Percentiles rank a stretch among this genome's conserved stretches.
Conservation (phyloP, 2,329 filamentous ascomycete species). For the Chaetomium olivaceum region DNA sequence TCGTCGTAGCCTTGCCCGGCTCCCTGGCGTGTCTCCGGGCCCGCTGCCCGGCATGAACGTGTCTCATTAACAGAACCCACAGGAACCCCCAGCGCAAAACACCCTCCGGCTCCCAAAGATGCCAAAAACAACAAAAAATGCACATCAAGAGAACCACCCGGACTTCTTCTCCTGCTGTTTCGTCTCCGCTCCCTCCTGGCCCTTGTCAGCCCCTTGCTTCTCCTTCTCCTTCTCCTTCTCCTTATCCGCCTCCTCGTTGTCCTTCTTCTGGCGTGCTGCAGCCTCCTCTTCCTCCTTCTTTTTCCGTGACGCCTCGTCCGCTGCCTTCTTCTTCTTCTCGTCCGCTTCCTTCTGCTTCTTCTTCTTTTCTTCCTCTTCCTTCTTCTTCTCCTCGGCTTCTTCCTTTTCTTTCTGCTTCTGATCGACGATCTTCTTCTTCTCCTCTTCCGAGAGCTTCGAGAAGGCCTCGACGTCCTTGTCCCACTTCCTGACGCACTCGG, state of each 20-base stretch:
- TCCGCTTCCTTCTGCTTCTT: conserved; percentile 35
- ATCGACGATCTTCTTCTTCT: conserved; percentile 55
- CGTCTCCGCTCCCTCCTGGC: conserved; percentile 3
- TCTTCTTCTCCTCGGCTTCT: conserved; percentile 33
- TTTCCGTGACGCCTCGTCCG: conserved; percentile 21
- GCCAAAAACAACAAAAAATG: conserved; percentile 15
- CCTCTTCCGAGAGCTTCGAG: conserved; percentile 57
- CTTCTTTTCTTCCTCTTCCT: conserved; percentile 33
- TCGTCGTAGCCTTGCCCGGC: conserved; percentile 7
- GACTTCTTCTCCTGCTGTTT: conserved; percentile 25
- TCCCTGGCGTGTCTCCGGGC: background rate
- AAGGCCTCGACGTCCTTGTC: conserved; percentile 64
- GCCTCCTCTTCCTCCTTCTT: conserved; percentile 25
- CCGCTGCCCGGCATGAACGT: conserved; percentile 18
- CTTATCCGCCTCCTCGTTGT: conserved; percentile 26
- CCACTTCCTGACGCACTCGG: conserved; percentile 65
- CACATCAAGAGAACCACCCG: conserved; percentile 23
- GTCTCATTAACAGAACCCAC: conserved; percentile 26
- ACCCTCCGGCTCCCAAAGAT: conserved; percentile 18
- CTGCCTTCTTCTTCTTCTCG: conserved; percentile 29
- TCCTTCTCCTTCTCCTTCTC: conserved; percentile 17
- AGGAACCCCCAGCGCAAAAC: conserved; percentile 13
- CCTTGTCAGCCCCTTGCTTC: conserved; percentile 20
- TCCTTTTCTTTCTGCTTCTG: conserved; percentile 40
- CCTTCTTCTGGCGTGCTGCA: conserved; percentile 19